Evolutionary conservation across 1,284 basidiomycete species (phyloP).

Genomic region (Cryptococcus neoformans): DNA sequence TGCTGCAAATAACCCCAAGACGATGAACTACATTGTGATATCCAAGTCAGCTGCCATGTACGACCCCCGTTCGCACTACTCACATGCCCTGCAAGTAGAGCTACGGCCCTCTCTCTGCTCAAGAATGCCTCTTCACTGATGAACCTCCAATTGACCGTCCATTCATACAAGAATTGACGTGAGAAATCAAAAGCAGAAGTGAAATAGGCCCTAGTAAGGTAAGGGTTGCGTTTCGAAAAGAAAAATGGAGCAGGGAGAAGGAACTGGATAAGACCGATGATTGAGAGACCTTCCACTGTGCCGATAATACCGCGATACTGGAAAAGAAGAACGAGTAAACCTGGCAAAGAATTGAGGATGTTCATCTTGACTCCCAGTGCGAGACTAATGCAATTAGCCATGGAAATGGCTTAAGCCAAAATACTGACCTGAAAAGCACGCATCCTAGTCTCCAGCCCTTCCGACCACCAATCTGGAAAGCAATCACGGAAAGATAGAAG

Average conservation of each 20-base stretch:
- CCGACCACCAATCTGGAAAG: conserved; percentile 58
- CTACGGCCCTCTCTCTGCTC: conserved; percentile 59
- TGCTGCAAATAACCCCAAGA: conserved; percentile 64
- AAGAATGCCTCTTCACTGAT: conserved; percentile 72
- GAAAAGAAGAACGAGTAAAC: conserved; percentile 73
- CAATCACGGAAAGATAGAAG: conserved; percentile 51
- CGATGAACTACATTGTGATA: conserved; percentile 5
- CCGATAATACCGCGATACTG: conserved; percentile 64
- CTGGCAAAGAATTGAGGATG: conserved; percentile 86
- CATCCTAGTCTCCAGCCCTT: conserved; percentile 54
- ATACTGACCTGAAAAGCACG: conserved; percentile 56
- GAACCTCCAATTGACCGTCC: conserved; percentile 99
- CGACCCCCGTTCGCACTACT: conserved; percentile 8
- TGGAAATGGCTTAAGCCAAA: neutral
- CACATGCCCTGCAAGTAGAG: conserved; percentile 67
- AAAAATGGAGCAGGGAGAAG: conserved; percentile 73
- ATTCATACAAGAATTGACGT: conserved; percentile 86
- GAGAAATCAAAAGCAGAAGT: conserved; percentile 80
- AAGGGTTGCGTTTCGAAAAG: conserved; percentile 36
- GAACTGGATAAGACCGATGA: conserved; percentile 55
- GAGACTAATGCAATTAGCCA: conserved; percentile 54
- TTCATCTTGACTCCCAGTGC: conserved; percentile 98
- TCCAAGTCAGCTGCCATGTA: neutral
- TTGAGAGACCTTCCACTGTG: conserved; percentile 57
- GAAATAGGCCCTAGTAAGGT: conserved; percentile 59